Evolutionary conservation across 2,329 filamentous ascomycete species (phyloP), one percentile per base, ranked within the genome.

Genomic region (Leptodontidium sp.): DNA sequence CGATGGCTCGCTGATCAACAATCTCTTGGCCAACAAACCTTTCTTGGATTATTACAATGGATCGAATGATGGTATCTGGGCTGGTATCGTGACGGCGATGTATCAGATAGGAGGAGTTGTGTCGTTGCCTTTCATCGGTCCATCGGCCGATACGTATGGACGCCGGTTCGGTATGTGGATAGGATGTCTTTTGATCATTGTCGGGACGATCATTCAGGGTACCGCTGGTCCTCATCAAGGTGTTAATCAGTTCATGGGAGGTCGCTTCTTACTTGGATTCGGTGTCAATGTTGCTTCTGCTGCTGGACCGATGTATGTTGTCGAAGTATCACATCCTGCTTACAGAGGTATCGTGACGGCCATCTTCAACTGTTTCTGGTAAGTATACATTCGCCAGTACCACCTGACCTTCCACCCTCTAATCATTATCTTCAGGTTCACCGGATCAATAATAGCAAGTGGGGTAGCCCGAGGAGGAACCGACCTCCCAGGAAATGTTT

Each of bases 231-330:
- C 75, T 75, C 64, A 75, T 59, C 66, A 76, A 74, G 68, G 77
- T 26, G 72, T 73, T 4, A 76, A 77, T 11, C 82, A 84, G 67
- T 86, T 85, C 73, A 83, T 85, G 77, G 84, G 83, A 53, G 87
- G 87, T n/a, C 84, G 87, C 35, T 89, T 90, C 78, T 78, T 90
- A 24, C 83, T 90, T 2, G 88, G 88, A 64, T 89, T 90, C 69
- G 84, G 84, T 64, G 83, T 84, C 32, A 81, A 81, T 52, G 81
- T 85, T 70, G 81, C 82, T 21, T 80, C 82, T 1, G 80, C 82
- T 1, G 82, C 83, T 7, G 83, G 82, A 0, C 84, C 83, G 6
- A 81, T 82, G 66, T 84, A 84, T 72, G 82, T 84, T 21, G 80
- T 84, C 26, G 84, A 85, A 73, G 80, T 84, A 40, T 80, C 80